These are phyloP conservation scores for Petunia axillaris DNA, from an alignment of 257 asterid genomes.

Conservation along the genomic window DNA sequence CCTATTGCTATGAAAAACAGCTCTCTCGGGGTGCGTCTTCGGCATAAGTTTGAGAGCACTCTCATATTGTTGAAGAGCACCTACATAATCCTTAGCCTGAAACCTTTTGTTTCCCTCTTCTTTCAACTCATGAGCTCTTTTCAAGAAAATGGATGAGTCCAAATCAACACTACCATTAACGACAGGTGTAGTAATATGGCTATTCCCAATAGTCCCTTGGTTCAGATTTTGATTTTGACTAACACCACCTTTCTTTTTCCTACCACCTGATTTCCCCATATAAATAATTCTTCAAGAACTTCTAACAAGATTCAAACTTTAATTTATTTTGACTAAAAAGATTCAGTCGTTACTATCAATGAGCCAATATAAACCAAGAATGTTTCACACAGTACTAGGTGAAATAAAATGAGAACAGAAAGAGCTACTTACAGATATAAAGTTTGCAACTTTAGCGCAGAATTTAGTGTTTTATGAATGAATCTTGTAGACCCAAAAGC, in stretches of 20 bases:
- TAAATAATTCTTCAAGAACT: conserved; percentile 24
- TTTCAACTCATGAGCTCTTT: conserved; percentile 87
- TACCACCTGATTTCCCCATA: conserved; percentile 95
- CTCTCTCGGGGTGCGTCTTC: conserved; percentile 79
- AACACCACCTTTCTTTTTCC: conserved; percentile 70
- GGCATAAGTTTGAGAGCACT: conserved; percentile 81
- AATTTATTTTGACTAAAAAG: neutral
- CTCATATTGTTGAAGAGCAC: conserved; percentile 81
- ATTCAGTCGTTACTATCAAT: neutral
- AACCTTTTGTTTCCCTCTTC: conserved; percentile 92
- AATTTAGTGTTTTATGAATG: neutral
- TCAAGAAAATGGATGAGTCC: conserved; percentile 64
- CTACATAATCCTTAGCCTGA: conserved; percentile 76
- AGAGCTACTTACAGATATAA: conserved; percentile 44
- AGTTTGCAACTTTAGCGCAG: conserved; percentile 23
- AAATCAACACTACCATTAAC: conserved; percentile 65
- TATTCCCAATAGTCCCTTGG: conserved; percentile 44
- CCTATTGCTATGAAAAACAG: conserved; percentile 88
- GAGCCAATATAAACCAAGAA: neutral
- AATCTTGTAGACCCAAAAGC: conserved; percentile 30
- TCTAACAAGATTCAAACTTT: conserved; percentile 35
- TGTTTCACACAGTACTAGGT: neutral
- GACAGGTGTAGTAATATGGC: conserved; percentile 40
- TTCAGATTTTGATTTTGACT: conserved; percentile 39
- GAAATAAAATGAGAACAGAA: conserved; percentile 5